Conservation (phyloP, 2,329 filamentous ascomycete species). For the Fusarium armeniacum region DNA sequence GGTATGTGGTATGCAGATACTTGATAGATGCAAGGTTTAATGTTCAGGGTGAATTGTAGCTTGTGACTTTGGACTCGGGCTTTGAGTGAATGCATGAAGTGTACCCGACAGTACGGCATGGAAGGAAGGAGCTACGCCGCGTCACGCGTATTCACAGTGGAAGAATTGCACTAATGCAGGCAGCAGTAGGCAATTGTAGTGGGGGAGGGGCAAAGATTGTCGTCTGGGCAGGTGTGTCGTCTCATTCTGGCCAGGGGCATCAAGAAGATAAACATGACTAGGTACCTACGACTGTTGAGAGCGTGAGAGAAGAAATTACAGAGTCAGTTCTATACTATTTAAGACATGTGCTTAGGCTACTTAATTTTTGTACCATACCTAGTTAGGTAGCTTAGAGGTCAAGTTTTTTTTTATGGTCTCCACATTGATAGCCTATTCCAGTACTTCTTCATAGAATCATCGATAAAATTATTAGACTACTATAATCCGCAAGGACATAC, state of each 20-base stretch:
- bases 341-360: not conserved
- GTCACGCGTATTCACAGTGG: slow-evolving; percentile 39
- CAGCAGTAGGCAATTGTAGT: slow-evolving; percentile 5
- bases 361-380: not conserved
- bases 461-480: not conserved
- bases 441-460: slow-evolving; percentile 2
- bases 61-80: not conserved
- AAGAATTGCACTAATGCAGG: slow-evolving; percentile 32
- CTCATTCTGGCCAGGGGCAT: not conserved
- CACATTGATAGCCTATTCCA: not conserved
- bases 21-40: slow-evolving; percentile 13
- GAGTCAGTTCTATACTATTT: not conserved
- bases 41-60: slow-evolving; percentile 1
- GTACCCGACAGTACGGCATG: slow-evolving; percentile 25
- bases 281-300: too few relatives aligned
- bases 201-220: slow-evolving; percentile 28
- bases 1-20: not conserved
- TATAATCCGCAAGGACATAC: too few relatives aligned
- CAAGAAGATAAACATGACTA: not conserved
- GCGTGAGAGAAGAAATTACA: not conserved
- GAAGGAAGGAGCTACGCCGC: slow-evolving; percentile 41
- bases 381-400: not conserved
- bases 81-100: slow-evolving; percentile 1
- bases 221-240: not conserved
- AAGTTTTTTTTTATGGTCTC: not conserved